Evolutionary conservation across 257 asterid species (phyloP).

Genomic region (Solanum pennellii): DNA sequence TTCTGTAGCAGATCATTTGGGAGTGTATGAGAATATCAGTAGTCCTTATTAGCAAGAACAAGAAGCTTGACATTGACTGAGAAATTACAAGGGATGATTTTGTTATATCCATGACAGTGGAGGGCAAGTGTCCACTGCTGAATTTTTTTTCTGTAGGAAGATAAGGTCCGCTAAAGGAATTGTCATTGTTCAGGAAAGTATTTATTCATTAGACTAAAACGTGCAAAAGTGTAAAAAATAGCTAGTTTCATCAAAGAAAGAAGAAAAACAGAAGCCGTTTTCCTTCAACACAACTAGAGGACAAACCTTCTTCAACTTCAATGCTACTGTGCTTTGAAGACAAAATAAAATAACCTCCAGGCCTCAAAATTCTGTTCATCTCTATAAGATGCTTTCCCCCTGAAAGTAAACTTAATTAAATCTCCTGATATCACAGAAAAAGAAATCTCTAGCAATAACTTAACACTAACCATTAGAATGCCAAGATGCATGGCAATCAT

Average conservation of each 20-base stretch:
- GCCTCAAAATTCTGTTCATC: conserved; percentile 89
- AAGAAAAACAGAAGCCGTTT: neutral
- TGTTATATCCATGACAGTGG: neutral
- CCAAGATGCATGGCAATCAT: conserved; percentile 74
- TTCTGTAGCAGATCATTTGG: neutral
- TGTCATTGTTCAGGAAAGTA: neutral
- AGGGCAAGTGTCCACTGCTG: neutral
- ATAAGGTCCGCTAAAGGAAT: neutral
- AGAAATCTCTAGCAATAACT: neutral
- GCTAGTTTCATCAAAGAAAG: neutral
- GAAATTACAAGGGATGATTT: neutral
- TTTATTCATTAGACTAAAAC: neutral
- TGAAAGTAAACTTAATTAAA: conserved; percentile 21
- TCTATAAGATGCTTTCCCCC: conserved; percentile 84
- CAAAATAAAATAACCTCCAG: conserved; percentile 88
- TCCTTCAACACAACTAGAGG: neutral
- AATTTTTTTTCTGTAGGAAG: neutral
- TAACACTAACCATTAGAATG: conserved; percentile 60
- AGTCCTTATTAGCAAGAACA: neutral
- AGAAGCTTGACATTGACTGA: neutral
- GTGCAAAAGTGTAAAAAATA: neutral
- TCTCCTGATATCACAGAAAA: neutral
- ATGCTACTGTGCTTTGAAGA: conserved; percentile 63
- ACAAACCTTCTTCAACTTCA: conserved; percentile 87
- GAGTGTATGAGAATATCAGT: neutral